Evolutionary conservation across 306 rosid genomes (phyloP), one percentile per base, ranked within the genome.

Genomic region (Crataegus laevigata): DNA sequence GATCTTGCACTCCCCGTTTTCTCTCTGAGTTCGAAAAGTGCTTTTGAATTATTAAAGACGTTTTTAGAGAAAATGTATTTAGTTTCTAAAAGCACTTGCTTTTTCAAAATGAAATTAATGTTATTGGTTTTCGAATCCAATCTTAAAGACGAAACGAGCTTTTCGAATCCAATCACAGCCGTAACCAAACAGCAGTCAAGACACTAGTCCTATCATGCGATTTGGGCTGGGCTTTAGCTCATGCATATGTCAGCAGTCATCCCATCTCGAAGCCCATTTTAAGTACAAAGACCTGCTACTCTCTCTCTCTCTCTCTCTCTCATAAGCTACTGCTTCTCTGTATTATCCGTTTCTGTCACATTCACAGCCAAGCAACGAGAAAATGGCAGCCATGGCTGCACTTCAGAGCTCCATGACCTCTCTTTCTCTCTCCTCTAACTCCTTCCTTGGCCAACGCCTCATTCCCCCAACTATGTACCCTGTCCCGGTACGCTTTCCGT

Each of bases 311-410:
- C 52, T 4, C 52, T 70, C 15, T n/a, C 42, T 29, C 34, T 32
- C 36, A 0, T 2, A 40, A 40, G 43, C 12, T 40, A 9, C 43
- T 38, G 42, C 67, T 29, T 36, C 18, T 24, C 42, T 54, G 21
- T 38, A 51, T 81, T 71, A 87, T 91, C 94, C 91, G 77, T 65
- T 77, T 58, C 29, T 12, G 3, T 52, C 26, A 21, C 69, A 26
- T 36, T 6, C 12, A 19, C 17, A 47, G 25, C 17, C 78, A 69
- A 65, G 77, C 90, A 66, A 74, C 30, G 79, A 80, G 82, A 79
- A 60, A 78, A 91, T 91, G 93, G 96, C 92, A 81, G 91, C 97
- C 87, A 90, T 91, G 96, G 96, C 89, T 80, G 86, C 93, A 76
- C 93, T 93, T 71, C 98, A 90, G 78, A 83, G 84, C 86, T 87